These are phyloP conservation scores for Sphagnum contortum DNA, from an alignment of 225 moss, liverwort and hornwort genomes.

Conservation along the genomic window DNA sequence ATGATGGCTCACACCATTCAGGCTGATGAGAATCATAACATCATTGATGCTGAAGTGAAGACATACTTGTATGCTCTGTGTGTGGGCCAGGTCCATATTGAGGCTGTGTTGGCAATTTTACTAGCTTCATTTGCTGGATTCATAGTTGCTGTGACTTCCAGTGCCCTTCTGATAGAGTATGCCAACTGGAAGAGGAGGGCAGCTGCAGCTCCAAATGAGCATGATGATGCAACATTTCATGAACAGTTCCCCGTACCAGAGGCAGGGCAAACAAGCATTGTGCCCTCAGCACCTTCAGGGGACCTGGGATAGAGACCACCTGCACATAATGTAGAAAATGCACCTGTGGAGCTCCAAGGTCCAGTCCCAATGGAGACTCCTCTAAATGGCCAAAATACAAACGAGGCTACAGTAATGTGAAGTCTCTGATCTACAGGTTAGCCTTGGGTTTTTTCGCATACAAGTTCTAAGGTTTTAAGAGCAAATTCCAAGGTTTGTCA, in stretches of 20 bases:
- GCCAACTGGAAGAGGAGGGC: not conserved
- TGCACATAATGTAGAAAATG: not conserved
- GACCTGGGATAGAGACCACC: not conserved
- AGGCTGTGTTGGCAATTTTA: conserved; percentile 18
- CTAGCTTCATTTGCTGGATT: conserved; percentile 2
- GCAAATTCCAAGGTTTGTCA: no score
- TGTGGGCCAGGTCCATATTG: conserved; percentile 8
- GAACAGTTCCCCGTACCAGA: not conserved
- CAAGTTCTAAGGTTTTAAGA: no score
- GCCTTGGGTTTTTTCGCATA: no score
- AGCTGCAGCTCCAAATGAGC: not conserved
- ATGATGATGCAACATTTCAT: not conserved
- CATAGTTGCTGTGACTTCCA: not conserved
- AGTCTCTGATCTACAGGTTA: no score
- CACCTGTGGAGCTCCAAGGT: no score
- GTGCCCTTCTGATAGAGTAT: not conserved
- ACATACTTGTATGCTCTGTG: conserved; percentile 8
- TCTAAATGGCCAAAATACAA: no score
- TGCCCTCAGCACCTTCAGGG: not conserved
- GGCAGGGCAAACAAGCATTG: not conserved
- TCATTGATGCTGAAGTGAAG: not conserved
- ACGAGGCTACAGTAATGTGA: no score
- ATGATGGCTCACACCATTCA: not conserved
- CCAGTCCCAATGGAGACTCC: no score
- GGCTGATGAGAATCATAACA: not conserved